These are phyloP conservation scores for Penicillium rolfsii DNA, from an alignment of 2,329 filamentous ascomycete species.

Conservation along the genomic window DNA sequence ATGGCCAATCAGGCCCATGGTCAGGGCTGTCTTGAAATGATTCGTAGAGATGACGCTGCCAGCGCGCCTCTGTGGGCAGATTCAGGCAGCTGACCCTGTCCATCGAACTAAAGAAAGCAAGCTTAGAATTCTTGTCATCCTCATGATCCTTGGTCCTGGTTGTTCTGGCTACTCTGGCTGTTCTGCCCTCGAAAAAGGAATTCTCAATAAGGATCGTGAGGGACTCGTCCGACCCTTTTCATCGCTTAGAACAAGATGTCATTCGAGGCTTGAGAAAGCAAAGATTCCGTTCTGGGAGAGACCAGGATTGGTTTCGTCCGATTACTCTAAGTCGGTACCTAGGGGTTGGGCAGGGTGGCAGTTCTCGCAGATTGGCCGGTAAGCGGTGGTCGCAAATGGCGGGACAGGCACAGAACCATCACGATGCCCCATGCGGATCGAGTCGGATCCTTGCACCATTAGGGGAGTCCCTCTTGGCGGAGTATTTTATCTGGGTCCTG, in stretches of 20 bases:
- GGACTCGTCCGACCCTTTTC: conserved; percentile 1
- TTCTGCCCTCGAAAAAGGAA: background rate
- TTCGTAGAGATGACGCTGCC: conserved; percentile 4
- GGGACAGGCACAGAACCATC: conserved; percentile 35
- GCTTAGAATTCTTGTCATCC: background rate
- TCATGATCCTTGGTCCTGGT: conserved; percentile 4
- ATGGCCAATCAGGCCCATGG: conserved; percentile 4
- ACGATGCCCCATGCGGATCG: conserved; percentile 32
- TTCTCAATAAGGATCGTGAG: background rate
- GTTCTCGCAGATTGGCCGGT: background rate
- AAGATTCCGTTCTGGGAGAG: background rate
- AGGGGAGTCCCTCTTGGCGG: conserved; percentile 13
- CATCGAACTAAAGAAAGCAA: conserved; percentile 2
- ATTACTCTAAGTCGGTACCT: background rate
- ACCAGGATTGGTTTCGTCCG: background rate
- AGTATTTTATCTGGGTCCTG: conserved; percentile 7
- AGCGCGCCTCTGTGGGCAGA: conserved; percentile 8
- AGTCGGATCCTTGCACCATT: conserved; percentile 33
- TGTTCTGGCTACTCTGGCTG: background rate
- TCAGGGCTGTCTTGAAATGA: conserved; percentile 1
- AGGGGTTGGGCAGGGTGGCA: background rate
- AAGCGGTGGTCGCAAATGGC: conserved; percentile 29
- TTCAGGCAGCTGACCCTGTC: conserved; percentile 15
- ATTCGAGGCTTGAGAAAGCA: background rate
- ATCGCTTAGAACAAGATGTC: background rate